phyloP scores from a whole-genome alignment of 495 filamentous ascomycete genomes.

The Parathielavia appendiculata region DNA sequence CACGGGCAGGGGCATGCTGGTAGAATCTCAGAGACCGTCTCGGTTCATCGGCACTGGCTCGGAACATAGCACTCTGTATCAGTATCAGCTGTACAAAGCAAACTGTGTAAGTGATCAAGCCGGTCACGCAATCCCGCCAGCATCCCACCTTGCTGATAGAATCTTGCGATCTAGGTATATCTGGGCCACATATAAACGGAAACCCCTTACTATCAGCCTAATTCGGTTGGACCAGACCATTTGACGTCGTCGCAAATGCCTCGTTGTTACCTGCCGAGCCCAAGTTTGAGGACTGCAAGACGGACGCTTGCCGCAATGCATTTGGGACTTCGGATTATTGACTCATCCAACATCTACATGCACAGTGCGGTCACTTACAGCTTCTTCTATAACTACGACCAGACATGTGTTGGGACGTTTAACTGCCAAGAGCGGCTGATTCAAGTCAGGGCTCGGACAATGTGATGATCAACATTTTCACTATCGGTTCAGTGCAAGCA shows the following conservation, averaged over 20 bases:
- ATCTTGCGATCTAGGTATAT: slow-evolving; percentile 74
- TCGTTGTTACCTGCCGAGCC: slow-evolving; percentile 21
- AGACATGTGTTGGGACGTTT: background rate
- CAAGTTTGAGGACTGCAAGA: slow-evolving; percentile 5
- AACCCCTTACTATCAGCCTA: slow-evolving; percentile 77
- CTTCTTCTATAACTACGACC: slow-evolving; percentile 49
- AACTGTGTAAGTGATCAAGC: too few relatives aligned
- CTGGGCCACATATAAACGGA: slow-evolving; percentile 78
- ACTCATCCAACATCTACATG: slow-evolving; percentile 22
- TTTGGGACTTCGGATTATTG: slow-evolving; percentile 26
- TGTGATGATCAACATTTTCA: too few relatives aligned
- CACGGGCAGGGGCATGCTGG: slow-evolving; percentile 71
- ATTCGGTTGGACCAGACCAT: slow-evolving; percentile 61
- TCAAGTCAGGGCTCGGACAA: too few relatives aligned
- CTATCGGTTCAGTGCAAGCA: too few relatives aligned
- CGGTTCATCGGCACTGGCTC: slow-evolving; percentile 34
- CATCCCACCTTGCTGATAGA: too few relatives aligned
- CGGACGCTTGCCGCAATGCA: slow-evolving; percentile 7
- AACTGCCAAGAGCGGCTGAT: background rate
- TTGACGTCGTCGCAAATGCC: slow-evolving; percentile 41
- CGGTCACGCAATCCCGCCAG: too few relatives aligned
- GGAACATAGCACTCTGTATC: slow-evolving; percentile 79
- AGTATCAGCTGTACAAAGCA: slow-evolving; percentile 69
- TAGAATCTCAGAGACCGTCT: slow-evolving; percentile 52
- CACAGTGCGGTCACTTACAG: slow-evolving; percentile 24